Evolutionary conservation across 2,329 filamentous ascomycete species (phyloP), one percentile per base, ranked within the genome.

Genomic region (Neobulgaria alba): DNA sequence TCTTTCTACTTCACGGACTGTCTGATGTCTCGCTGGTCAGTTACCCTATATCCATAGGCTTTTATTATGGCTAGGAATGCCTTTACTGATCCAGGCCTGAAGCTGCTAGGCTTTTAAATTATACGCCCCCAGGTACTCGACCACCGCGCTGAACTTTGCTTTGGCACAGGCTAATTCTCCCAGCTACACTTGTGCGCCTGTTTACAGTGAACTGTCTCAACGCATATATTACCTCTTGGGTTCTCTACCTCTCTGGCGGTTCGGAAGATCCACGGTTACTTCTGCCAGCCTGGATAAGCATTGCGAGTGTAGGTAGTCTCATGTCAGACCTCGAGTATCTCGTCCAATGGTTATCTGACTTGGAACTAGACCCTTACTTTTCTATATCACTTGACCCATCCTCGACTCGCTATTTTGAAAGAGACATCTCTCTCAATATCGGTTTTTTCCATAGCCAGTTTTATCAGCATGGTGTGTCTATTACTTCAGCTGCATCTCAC

Each of bases 61-160:
- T 10, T 35, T n/a, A n/a, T n/a, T n/a, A n/a, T n/a, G n/a, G n/a
- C n/a, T n/a, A n/a, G n/a, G n/a, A n/a, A n/a, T n/a, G n/a, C n/a
- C n/a, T n/a, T n/a, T n/a, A n/a, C n/a, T n/a, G n/a, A n/a, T n/a
- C n/a, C n/a, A n/a, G n/a, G n/a, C n/a, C n/a, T n/a, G n/a, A n/a
- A n/a, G n/a, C n/a, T n/a, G n/a, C 5, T 43, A 85, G 82, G 85
- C 79, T 92, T 54, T 72, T 90, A 52, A 82, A 88, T 61, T 92
- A 90, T 64, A 87, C 85, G 10, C 84, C 85, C 2, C 75, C 79
- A 60, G 61, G 61, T 63, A 55, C 34, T 14, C 8, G n/a, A 29
- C 19, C 29, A 23, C 31, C 17, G 10, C 15, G n/a, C 31, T 33
- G 31, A 20, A 14, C 10, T 38, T 35, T 16, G 31, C 20, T 10